Conservation (phyloP, 2,329 filamentous ascomycete genomes). For the Rhinocladiella mackenziei region DNA sequence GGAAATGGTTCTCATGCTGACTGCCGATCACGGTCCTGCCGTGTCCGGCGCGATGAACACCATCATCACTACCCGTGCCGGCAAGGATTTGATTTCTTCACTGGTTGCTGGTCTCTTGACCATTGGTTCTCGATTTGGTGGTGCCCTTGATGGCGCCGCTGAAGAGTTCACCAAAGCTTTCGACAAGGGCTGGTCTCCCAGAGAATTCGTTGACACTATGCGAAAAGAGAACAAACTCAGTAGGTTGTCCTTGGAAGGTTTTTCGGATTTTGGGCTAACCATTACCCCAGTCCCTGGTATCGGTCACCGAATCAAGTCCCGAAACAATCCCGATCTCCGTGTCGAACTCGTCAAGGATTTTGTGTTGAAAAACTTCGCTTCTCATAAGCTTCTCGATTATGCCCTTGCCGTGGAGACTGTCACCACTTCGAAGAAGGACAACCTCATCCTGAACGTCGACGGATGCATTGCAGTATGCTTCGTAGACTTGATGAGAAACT, state of each 20-base stretch:
- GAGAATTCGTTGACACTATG: conserved; percentile 99
- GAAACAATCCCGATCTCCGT: conserved; percentile 99
- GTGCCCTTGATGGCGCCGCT: conserved; percentile 93
- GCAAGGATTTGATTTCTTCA: conserved; percentile 95
- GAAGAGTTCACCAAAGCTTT: conserved; percentile 98
- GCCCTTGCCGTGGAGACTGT: conserved; percentile 96
- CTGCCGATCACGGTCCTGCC: conserved; percentile 96
- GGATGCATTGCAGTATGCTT: conserved; percentile 76
- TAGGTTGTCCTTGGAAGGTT: conserved; percentile 40
- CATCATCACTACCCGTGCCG: conserved; percentile 98
- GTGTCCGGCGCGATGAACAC: conserved; percentile 99
- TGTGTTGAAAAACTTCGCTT: conserved; percentile 94
- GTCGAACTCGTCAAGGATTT: conserved; percentile 99
- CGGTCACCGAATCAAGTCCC: conserved; percentile 98
- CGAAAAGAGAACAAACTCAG: conserved; percentile 99
- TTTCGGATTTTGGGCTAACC: conserved; percentile 32
- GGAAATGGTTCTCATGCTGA: conserved; percentile 99
- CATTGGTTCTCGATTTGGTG: conserved; percentile 96
- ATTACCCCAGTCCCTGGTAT: conserved; percentile 75
- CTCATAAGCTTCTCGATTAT: conserved; percentile 97
- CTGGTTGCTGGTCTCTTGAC: conserved; percentile 95
- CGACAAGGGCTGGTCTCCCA: conserved; percentile 95
- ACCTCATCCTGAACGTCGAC: conserved; percentile 95
- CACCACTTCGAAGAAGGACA: conserved; percentile 99
- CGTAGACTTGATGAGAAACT: conserved; percentile 95